Conservation (phyloP, 2,329 filamentous ascomycete genomes). For the Ceratocystis lukuohia region DNA sequence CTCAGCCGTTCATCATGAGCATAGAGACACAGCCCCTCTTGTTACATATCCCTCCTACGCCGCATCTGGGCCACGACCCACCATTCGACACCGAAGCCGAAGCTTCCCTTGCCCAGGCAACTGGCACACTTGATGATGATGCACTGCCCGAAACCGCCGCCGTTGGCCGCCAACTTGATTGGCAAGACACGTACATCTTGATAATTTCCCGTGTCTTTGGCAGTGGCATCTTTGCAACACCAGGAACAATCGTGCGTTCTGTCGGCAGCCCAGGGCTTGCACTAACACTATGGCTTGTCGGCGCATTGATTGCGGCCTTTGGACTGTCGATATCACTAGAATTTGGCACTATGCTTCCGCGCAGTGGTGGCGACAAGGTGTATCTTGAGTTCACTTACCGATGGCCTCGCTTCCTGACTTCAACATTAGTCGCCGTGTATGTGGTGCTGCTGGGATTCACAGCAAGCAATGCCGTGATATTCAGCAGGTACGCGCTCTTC, state of each 20-base stretch:
- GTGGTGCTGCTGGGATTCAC: constrained; percentile 53
- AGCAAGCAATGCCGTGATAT: constrained; percentile 56
- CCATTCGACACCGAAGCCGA: not conserved
- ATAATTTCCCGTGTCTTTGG: constrained; percentile 57
- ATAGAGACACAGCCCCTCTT: constrained; percentile 12
- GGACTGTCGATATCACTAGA: constrained; percentile 51
- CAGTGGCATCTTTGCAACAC: constrained; percentile 59
- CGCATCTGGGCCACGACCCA: not conserved
- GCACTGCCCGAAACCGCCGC: constrained; percentile 46
- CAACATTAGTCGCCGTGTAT: constrained; percentile 49
- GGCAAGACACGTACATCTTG: constrained; percentile 52
- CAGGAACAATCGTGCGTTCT: constrained; percentile 50
- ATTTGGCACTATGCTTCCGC: constrained; percentile 56
- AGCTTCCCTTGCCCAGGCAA: not conserved
- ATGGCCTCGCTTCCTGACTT: constrained; percentile 48
- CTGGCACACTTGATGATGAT: constrained; percentile 37
- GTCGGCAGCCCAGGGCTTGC: constrained; percentile 54
- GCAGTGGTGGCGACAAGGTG: constrained; percentile 55
- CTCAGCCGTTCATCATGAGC: not conserved
- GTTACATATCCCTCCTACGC: not conserved
- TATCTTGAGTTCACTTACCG: constrained; percentile 59
- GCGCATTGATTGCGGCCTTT: constrained; percentile 47
- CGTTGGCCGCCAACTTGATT: constrained; percentile 45
- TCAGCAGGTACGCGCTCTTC: constrained; percentile 51
- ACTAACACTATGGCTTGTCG: constrained; percentile 48